Base-by-base conservation (phyloP, 75 land plant genomes). In the Selaginella moellendorffii region DNA sequence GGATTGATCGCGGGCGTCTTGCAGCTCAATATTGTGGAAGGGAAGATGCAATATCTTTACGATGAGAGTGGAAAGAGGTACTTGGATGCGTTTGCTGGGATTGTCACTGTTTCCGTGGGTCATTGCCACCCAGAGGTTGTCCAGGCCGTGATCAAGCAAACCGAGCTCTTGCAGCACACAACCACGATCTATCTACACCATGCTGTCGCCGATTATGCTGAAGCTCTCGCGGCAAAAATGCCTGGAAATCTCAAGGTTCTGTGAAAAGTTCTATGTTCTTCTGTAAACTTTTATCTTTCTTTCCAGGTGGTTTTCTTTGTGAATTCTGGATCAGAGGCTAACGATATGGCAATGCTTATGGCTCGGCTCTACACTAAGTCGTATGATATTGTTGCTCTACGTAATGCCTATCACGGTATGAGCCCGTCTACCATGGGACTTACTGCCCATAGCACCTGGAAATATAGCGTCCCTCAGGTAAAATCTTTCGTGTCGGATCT, bases 251-350 rank as follows among this genome's bases (percentile, higher is more conserved):
- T 93, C 54, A 88, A 89, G 87, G 98, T 82, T 46, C 25, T 62
- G 24, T 65, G 24, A 12, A 5, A 36, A 36, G 5, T 36, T 5
- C 14, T 36, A 36, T 5, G 5, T 36, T 36, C 5, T 5, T 36
- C 46, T 36, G 46, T 5, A 5, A 5, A 5, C 46, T 36, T 36
- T 5, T 36, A 36, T 36, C 14, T 36, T 36, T 36, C 5, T 24
- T 24, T 56, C 20, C 66, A 92, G 97, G 95, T 88, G 9, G 95
- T 83, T 14, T 88, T 85, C 24, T 92, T 92, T 69, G 86, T 87
- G 24, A 92, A 92, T 71, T 92, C 97, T 1, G 97, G 97, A 2
- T 86, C 96, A 1, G 97, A 92, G 61, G 95, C 97, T 24, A 92
- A 92, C 72, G 97, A 92, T 66, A 70, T 92, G 67, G 97, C 97